Percentiles rank a stretch among this genome's conserved stretches.
Evolutionary conservation across 257 asterid genomes (phyloP).

Genomic region (Solanum tacnaense): DNA sequence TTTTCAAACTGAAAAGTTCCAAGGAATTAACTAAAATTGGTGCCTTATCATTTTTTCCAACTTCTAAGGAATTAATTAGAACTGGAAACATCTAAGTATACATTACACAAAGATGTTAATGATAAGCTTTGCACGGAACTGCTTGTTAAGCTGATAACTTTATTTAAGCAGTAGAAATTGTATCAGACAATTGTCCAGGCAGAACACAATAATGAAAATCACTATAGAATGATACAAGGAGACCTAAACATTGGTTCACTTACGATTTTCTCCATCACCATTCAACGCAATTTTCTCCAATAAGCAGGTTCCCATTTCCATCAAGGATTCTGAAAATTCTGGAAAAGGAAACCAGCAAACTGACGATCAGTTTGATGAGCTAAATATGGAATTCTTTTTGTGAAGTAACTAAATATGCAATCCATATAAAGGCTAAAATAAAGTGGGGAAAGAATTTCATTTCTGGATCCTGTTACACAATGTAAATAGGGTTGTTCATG

Average conservation of each 20-base stretch:
- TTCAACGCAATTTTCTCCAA: conserved; percentile 68
- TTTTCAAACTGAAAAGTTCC: neutral
- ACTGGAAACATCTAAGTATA: neutral
- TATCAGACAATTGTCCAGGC: neutral
- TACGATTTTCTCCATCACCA: conserved; percentile 67
- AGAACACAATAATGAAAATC: neutral
- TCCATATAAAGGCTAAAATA: neutral
- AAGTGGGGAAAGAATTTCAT: neutral
- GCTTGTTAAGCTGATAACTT: neutral
- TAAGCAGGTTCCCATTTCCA: conserved; percentile 90
- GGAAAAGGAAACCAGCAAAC: conserved; percentile 14
- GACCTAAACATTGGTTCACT: conserved; percentile 6
- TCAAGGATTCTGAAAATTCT: conserved; percentile 92
- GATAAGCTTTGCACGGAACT: neutral
- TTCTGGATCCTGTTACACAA: neutral
- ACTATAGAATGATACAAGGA: neutral
- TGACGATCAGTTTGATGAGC: neutral
- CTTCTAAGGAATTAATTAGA: neutral
- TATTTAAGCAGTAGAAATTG: neutral
- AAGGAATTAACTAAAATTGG: neutral
- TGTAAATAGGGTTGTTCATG: neutral
- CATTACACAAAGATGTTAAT: neutral
- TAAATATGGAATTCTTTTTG: neutral
- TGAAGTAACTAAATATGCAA: neutral
- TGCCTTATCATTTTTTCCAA: neutral